phyloP scores from a whole-genome alignment of 306 rosid species.

The Neltuma alba region DNA sequence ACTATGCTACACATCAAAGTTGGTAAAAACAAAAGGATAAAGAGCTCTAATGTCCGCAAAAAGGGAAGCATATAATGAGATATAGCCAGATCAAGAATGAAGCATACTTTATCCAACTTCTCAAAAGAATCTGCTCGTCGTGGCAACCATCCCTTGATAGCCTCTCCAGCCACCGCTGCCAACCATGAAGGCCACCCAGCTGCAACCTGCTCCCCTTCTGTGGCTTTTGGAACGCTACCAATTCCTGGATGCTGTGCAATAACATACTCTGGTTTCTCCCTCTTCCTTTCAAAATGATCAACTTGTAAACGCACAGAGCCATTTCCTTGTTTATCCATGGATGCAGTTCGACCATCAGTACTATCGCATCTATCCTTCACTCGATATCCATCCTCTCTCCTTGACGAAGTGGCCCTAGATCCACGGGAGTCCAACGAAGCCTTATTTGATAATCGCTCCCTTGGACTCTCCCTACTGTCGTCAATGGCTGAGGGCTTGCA shows the following conservation, averaged over 20 bases:
- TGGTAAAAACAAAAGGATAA: constrained; percentile 17
- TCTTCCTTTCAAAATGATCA: constrained; percentile 77
- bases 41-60: background rate
- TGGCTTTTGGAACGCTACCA: constrained; percentile 79
- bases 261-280: constrained; percentile 80
- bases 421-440: constrained; percentile 52
- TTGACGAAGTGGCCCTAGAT: constrained; percentile 66
- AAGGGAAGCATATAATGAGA: constrained; percentile 2
- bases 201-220: constrained; percentile 93
- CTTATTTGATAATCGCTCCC: constrained; percentile 75
- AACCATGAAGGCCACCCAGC: constrained; percentile 99
- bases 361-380: constrained; percentile 65
- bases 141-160: constrained; percentile 93
- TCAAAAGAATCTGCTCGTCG: constrained; percentile 97
- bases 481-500: constrained; percentile 98
- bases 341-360: constrained; percentile 64
- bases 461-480: constrained; percentile 94
- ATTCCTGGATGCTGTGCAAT: constrained; percentile 73
- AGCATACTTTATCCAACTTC: constrained; percentile 91
- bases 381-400: constrained; percentile 79
- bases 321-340: constrained; percentile 75
- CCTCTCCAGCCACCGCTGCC: constrained; percentile 97
- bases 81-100: constrained; percentile 36
- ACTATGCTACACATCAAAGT: constrained; percentile 16
- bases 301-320: constrained; percentile 60